A percentile compares a stretch with the other conserved stretches of the same genome.
phyloP scores from a whole-genome alignment of 495 filamentous ascomycete species.

The Aspergillus panamensis region DNA sequence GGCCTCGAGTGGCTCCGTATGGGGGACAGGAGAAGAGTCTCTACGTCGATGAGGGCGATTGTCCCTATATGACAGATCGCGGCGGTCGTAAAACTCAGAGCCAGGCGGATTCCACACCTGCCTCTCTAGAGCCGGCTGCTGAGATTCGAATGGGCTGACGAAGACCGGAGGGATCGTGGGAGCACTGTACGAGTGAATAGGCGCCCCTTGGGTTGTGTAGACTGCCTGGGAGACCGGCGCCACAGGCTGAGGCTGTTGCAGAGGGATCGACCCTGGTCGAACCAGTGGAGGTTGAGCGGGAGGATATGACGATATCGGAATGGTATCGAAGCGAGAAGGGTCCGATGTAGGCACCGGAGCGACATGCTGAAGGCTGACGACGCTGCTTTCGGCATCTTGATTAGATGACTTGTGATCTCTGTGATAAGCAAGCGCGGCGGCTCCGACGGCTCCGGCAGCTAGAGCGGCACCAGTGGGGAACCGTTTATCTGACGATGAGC shows the following conservation, averaged over 20 bases:
- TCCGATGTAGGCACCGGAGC: conserved; percentile 61
- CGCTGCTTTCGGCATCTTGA: conserved; percentile 27
- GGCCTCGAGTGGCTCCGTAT: conserved; percentile 21
- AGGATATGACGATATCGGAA: conserved; percentile 44
- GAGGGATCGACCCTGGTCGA: conserved; percentile 49
- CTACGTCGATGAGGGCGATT: conserved; percentile 25
- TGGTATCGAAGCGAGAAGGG: conserved; percentile 55
- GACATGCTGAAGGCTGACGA: conserved; percentile 45
- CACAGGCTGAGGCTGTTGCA: conserved; percentile 57
- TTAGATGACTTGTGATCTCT: conserved; percentile 19
- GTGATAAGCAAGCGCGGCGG: conserved; percentile 32
- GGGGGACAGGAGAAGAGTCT: conserved; percentile 36
- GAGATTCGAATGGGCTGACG: conserved; percentile 23
- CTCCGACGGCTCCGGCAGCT: conserved; percentile 32
- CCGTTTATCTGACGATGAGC: conserved; percentile 13
- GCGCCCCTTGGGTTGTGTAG: conserved; percentile 44
- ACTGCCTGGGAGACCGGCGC: conserved; percentile 54
- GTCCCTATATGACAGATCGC: conserved; percentile 4
- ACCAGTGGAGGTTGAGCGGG: conserved; percentile 44
- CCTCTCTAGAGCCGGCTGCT: conserved; percentile 26
- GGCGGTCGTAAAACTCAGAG: conserved; percentile 1
- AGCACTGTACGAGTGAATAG: conserved; percentile 35
- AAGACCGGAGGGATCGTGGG: conserved; percentile 34
- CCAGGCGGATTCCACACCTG: conserved; percentile 15
- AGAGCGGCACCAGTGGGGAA: conserved; percentile 24